Conservation (phyloP, 2,329 filamentous ascomycete genomes). For the Talaromyces sp. region DNA sequence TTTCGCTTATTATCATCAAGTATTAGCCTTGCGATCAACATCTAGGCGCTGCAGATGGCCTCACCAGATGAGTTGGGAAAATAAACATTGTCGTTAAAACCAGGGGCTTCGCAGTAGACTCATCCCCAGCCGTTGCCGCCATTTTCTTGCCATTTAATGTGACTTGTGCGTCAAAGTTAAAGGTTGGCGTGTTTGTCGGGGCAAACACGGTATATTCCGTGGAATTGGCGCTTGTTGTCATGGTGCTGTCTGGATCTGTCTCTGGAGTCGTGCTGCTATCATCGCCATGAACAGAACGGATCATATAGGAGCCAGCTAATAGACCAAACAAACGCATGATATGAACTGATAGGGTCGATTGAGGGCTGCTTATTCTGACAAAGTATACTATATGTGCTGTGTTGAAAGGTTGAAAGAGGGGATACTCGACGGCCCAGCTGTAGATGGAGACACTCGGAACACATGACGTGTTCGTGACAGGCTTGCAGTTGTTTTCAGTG, state of each 20-base stretch:
- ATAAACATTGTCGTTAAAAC: background rate
- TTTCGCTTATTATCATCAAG: background rate
- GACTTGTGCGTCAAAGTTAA: background rate
- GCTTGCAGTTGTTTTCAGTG: background rate
- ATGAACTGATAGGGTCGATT: background rate
- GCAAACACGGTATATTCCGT: background rate
- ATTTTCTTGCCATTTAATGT: background rate
- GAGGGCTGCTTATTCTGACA: background rate
- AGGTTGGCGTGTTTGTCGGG: background rate
- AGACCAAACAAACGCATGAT: background rate
- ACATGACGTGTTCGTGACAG: background rate
- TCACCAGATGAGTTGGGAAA: background rate
- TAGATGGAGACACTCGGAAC: background rate
- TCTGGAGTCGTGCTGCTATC: background rate
- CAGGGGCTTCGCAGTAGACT: background rate
- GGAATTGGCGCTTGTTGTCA: background rate
- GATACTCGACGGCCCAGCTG: background rate
- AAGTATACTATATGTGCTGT: background rate
- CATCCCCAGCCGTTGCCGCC: background rate
- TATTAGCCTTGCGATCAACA: background rate
- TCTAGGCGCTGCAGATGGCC: background rate
- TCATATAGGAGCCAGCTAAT: background rate
- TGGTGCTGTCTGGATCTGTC: background rate
- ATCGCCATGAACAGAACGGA: background rate
- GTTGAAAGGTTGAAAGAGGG: background rate